Base-by-base conservation (phyloP, 805 yeast species). In the Saturnispora silvae region DNA sequence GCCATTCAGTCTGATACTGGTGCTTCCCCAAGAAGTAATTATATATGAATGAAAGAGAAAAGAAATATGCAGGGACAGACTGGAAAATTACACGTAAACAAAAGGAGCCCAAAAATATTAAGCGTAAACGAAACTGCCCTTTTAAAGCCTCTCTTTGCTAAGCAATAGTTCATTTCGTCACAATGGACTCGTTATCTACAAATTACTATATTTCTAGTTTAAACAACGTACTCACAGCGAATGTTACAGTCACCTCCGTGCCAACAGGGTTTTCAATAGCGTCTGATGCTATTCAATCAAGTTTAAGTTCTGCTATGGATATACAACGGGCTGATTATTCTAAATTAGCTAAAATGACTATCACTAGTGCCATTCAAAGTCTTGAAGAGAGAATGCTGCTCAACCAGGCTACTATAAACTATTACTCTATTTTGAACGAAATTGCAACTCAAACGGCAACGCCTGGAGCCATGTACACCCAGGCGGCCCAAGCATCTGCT, bases 371-470 rank as follows among this genome's bases (percentile, higher is more conserved):
- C 1, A 22, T 36, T 3, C 13, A 25, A 13, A 33, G 41, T 13
- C 23, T 37, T n/a, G 20, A 41, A 8, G 26, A 41, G 11, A 28
- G 42, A 8, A 45, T 45, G 7, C 29, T 41, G 11, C 39, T 44
- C 18, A 48, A 45, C 2, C 44, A 45, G 18, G 56, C 54, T 11
- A 43, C 52, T 0, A 20, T 48, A 14, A 40, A 50, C 3, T 51
- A 49, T 26, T 53, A 50, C 31, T 45, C 49, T 5, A 27, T 47
- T 4, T 37, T 53, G 8, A 50, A 43, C 26, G 42, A 40, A 1
- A 37, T 40, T 19, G 60, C 57, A 5, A 54, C 59, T 1, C 53
- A 46, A 2, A 53, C 60, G 0, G 37, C 49, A 17, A 43, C 40
- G 3, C 25, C 26, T 5, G 40, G 44, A 1, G 31, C 49, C 1